A percentile compares a stretch with the other conserved stretches of the same genome.
phyloP scores from a whole-genome alignment of 1,284 basidiomycete species.

The Athelia sp. region DNA sequence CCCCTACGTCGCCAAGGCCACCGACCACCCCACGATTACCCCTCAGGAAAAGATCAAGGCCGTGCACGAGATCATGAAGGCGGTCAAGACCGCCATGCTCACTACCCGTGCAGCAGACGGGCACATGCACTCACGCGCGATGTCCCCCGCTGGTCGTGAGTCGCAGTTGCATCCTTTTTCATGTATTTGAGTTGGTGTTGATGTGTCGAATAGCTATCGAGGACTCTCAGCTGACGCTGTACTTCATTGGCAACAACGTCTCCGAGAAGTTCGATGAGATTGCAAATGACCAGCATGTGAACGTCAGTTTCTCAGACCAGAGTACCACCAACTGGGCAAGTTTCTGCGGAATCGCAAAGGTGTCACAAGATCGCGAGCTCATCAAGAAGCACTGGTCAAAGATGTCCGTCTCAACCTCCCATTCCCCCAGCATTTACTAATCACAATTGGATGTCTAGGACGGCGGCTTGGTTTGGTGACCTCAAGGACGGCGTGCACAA shows the following conservation, averaged over 20 bases:
- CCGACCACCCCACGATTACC: slow-evolving; percentile 29
- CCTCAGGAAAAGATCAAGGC: slow-evolving; percentile 65
- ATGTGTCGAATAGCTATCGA: slow-evolving; percentile 36
- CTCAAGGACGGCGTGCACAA: slow-evolving; percentile 84
- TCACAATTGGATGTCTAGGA: slow-evolving; percentile 52
- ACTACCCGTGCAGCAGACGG: slow-evolving; percentile 76
- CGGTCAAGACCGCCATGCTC: slow-evolving; percentile 72
- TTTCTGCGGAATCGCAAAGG: slow-evolving; percentile 70
- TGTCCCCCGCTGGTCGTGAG: slow-evolving; percentile 70
- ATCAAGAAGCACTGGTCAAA: slow-evolving; percentile 71
- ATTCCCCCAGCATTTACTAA: too few relatives aligned
- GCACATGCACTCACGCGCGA: slow-evolving; percentile 76
- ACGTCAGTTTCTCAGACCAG: slow-evolving; percentile 75
- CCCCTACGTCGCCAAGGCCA: slow-evolving; percentile 52
- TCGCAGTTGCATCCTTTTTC: slow-evolving; percentile 5
- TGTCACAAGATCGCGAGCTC: slow-evolving; percentile 57
- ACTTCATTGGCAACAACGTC: slow-evolving; percentile 76
- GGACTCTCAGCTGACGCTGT: slow-evolving; percentile 46
- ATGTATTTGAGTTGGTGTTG: neutral
- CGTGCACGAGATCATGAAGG: slow-evolving; percentile 56
- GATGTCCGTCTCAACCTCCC: slow-evolving; percentile 44
- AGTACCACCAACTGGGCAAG: slow-evolving; percentile 81
- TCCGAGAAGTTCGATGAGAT: slow-evolving; percentile 78
- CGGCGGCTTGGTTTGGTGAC: slow-evolving; percentile 83
- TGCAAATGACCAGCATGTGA: slow-evolving; percentile 70